Percentiles rank a stretch among this genome's conserved stretches.
These are phyloP conservation scores for Phytopythium kandeliae DNA, from an alignment of 352 stramenopile species.

Conservation along the genomic window DNA sequence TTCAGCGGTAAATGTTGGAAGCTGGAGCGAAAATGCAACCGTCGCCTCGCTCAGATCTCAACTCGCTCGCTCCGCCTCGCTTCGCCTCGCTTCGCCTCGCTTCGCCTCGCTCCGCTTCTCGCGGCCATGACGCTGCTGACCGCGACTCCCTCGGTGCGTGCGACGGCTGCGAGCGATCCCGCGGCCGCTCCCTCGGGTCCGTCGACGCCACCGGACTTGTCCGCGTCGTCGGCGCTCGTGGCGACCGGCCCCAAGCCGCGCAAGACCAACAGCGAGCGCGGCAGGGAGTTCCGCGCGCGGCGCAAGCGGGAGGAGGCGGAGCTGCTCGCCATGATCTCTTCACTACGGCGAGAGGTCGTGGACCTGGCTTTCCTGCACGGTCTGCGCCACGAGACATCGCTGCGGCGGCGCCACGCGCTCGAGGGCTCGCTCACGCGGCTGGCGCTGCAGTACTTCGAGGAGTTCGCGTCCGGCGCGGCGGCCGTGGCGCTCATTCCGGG, in stretches of 20 bases:
- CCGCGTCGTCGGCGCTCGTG: too few species aligned
- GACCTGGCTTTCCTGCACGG: conserved; percentile 36
- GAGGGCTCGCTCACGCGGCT: conserved; percentile 36
- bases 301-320: conserved; percentile 39
- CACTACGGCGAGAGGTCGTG: conserved; percentile 36
- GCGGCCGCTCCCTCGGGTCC: too few species aligned
- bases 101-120: too few species aligned
- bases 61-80: too few species aligned
- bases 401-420: conserved; percentile 26
- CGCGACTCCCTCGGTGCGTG: too few species aligned
- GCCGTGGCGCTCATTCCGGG: conserved; percentile 9
- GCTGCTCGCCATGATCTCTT: conserved; percentile 26
- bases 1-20: too few species aligned
- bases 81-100: too few species aligned
- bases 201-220: too few species aligned
- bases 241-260: neutral
- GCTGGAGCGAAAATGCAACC: too few species aligned
- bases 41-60: too few species aligned
- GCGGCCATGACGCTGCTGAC: too few species aligned
- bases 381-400: conserved; percentile 31
- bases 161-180: too few species aligned
- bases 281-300: conserved; percentile 49
- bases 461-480: conserved; percentile 44
- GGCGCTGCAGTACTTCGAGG: conserved; percentile 34
- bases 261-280: conserved; percentile 68